Evolutionary conservation across 1,284 basidiomycete genomes (phyloP).

Genomic region (Ustilago tritici): DNA sequence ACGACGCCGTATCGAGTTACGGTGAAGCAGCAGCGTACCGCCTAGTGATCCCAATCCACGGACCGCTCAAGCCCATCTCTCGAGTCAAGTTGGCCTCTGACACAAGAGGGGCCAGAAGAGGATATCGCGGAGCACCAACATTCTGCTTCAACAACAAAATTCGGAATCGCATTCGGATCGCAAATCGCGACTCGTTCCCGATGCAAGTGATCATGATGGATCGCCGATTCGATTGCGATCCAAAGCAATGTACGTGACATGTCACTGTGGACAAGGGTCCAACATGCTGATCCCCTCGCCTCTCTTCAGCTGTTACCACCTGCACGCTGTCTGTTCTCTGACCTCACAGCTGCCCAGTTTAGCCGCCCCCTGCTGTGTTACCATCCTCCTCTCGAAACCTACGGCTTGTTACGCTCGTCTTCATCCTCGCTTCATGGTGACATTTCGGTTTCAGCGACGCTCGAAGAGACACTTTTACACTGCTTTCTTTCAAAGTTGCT

Average conservation of each 20-base stretch:
- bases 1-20: not conserved
- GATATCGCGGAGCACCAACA: not conserved
- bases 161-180: not conserved
- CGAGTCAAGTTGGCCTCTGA: not conserved
- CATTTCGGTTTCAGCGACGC: not conserved
- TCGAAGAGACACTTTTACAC: too few species aligned
- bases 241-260: constrained; percentile 14
- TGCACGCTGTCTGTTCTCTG: constrained; percentile 20
- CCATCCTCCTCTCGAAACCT: not conserved
- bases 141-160: constrained; percentile 1
- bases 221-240: constrained; percentile 5
- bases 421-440: not conserved
- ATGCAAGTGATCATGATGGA: not conserved
- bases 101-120: not conserved
- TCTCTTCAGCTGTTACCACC: not conserved
- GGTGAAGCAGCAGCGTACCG: not conserved
- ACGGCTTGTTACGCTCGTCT: not conserved
- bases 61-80: not conserved
- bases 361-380: not conserved
- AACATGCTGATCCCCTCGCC: not conserved
- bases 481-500: too few species aligned
- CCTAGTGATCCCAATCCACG: not conserved
- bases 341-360: constrained; percentile 15
- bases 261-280: constrained; percentile 33
- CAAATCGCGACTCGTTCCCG: not conserved